Evolutionary conservation across 139 green algal species (phyloP).

Genomic region (Monoraphidium neglectum): DNA sequence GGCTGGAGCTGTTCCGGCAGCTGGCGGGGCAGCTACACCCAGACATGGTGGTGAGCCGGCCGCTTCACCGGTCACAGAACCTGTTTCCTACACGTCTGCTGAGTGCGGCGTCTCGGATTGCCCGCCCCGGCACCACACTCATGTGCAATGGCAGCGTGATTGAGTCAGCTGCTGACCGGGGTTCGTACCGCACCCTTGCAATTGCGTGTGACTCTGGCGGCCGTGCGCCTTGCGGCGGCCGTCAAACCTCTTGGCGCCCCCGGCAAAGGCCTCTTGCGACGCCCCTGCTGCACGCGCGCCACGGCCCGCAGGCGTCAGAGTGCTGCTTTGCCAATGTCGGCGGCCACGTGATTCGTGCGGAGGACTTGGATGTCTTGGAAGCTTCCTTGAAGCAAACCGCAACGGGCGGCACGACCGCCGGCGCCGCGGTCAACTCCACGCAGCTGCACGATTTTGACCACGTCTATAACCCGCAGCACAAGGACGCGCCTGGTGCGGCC

Average conservation of each 20-base stretch:
- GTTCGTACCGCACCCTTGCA: too few relatives aligned
- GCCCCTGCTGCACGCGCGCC: too few relatives aligned
- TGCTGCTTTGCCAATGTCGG: slow-evolving; percentile 61
- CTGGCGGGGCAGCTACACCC: slow-evolving; percentile 51
- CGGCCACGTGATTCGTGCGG: slow-evolving; percentile 10
- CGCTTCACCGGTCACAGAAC: neutral
- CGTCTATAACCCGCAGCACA: slow-evolving; percentile 35
- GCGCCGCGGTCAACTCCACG: neutral
- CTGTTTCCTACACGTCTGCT: too few relatives aligned
- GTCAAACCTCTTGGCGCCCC: too few relatives aligned
- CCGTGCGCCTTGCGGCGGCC: too few relatives aligned
- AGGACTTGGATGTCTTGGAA: slow-evolving; percentile 14
- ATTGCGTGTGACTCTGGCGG: too few relatives aligned
- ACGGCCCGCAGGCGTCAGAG: neutral
- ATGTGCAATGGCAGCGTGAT: too few relatives aligned
- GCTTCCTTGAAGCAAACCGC: slow-evolving; percentile 7
- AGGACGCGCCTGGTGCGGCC: slow-evolving; percentile 10
- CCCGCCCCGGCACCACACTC: too few relatives aligned
- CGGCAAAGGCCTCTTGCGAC: too few relatives aligned
- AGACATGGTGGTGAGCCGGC: slow-evolving; percentile 3
- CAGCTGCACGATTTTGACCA: slow-evolving; percentile 68
- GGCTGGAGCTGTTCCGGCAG: slow-evolving; percentile 66
- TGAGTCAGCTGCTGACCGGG: too few relatives aligned
- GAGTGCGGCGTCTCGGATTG: too few relatives aligned
- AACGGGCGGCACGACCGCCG: neutral